Conservation (phyloP, 176 grass and related monocot genomes). For the Panicum miliaceum region DNA sequence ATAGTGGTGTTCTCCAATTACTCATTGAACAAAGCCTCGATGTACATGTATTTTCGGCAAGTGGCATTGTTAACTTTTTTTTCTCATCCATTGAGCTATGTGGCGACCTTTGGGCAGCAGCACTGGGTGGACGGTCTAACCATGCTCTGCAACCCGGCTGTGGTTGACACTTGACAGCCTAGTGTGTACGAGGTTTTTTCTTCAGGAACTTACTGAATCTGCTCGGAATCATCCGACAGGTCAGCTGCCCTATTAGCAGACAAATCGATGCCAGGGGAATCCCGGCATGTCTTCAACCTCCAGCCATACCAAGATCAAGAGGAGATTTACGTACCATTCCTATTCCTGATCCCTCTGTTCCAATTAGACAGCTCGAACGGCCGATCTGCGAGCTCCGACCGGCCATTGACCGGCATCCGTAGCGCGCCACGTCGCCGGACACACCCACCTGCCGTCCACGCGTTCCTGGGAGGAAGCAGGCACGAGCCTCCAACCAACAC, state of each 20-base stretch:
- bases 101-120: not conserved
- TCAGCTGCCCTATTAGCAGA: not conserved
- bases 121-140: too few species aligned
- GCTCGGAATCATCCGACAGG: not conserved
- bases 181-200: too few species aligned
- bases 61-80: not conserved
- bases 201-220: too few species aligned
- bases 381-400: not conserved
- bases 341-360: not conserved
- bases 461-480: not conserved
- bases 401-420: not conserved
- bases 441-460: not conserved
- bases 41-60: not conserved
- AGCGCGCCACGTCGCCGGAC: not conserved
- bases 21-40: not conserved
- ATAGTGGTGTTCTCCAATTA: not conserved
- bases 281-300: not conserved
- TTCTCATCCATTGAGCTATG: not conserved
- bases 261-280: not conserved
- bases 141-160: not conserved
- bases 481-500: not conserved
- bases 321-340: constrained; percentile 8
- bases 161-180: not conserved
- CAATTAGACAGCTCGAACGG: not conserved
- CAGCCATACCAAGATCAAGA: not conserved